phyloP scores from a whole-genome alignment of 805 yeast genomes.

The Candida chilensis region DNA sequence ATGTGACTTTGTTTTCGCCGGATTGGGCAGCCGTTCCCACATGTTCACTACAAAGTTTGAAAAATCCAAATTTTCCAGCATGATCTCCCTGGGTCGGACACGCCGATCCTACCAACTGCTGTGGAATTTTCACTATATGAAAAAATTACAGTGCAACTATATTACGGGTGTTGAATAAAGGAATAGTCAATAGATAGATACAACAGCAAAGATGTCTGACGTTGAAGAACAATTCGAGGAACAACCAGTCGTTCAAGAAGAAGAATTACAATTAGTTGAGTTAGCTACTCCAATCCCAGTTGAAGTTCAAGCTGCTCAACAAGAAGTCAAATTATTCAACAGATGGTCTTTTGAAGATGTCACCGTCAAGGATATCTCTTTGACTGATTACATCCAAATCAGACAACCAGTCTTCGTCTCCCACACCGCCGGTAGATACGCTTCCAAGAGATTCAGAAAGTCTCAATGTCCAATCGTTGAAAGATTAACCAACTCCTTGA shows the following conservation, averaged over 20 bases:
- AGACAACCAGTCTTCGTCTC: conserved; percentile 96
- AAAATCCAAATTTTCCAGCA: conserved; percentile 7
- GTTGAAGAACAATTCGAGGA: conserved; percentile 59
- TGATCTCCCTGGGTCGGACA: conserved; percentile 8
- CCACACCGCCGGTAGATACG: conserved; percentile 99
- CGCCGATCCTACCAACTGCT: not conserved
- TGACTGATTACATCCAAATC: conserved; percentile 97
- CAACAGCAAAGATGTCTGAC: conserved; percentile 65
- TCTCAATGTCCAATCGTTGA: conserved; percentile 99
- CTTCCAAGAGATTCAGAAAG: conserved; percentile 99
- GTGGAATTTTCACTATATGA: not conserved
- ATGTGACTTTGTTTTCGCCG: conserved; percentile 3
- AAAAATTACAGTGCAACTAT: not conserved
- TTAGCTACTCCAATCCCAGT: conserved; percentile 96
- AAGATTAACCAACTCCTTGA: conserved; percentile 98
- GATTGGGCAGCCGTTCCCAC: conserved; percentile 8
- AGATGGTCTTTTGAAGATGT: conserved; percentile 99
- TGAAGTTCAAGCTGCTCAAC: conserved; percentile 92
- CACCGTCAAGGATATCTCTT: conserved; percentile 94
- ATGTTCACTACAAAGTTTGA: conserved; percentile 7
- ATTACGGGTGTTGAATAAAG: not conserved
- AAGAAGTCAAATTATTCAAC: conserved; percentile 97
- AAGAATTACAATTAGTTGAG: conserved; percentile 70
- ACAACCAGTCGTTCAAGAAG: conserved; percentile 79
- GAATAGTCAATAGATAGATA: conserved; percentile 2